A percentile compares a stretch with the other conserved stretches of the same genome.
phyloP scores from a whole-genome alignment of 805 yeast genomes.

The Sugiyamaella smithiae region DNA sequence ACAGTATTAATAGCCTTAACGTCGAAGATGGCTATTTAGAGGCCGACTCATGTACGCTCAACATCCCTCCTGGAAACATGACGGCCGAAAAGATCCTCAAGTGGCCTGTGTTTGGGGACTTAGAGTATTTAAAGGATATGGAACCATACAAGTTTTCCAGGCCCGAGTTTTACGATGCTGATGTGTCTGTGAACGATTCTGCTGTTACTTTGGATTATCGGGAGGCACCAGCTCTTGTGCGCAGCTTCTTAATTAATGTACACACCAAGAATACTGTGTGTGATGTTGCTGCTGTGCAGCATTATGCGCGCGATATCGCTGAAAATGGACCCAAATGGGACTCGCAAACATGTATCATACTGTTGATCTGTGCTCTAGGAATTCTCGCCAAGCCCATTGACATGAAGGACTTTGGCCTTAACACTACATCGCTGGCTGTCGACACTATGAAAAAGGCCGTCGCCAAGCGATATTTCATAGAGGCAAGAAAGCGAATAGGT shows the following conservation, averaged over 20 bases:
- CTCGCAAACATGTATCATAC: slow-evolving; percentile 16
- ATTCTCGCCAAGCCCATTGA: slow-evolving; percentile 14
- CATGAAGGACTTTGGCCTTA: slow-evolving; percentile 10
- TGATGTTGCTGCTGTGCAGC: slow-evolving; percentile 16
- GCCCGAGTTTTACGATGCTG: slow-evolving; percentile 14
- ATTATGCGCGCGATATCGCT: slow-evolving; percentile 17
- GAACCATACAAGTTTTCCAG: slow-evolving; percentile 1
- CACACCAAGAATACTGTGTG: slow-evolving; percentile 23
- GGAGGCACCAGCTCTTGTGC: slow-evolving; percentile 18
- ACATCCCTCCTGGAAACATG: slow-evolving; percentile 18
- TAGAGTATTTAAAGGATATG: slow-evolving; percentile 9
- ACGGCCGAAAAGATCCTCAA: slow-evolving; percentile 16
- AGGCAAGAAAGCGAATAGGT: slow-evolving; percentile 21
- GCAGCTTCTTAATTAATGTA: slow-evolving; percentile 14
- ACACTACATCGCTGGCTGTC: slow-evolving; percentile 11
- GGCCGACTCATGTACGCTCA: slow-evolving; percentile 17
- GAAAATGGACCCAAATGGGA: slow-evolving; percentile 19
- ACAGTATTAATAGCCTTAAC: slow-evolving; percentile 3
- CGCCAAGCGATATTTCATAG: slow-evolving; percentile 19
- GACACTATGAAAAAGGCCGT: slow-evolving; percentile 8
- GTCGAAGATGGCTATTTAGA: slow-evolving; percentile 14
- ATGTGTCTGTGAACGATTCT: slow-evolving; percentile 5
- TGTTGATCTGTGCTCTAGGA: slow-evolving; percentile 19
- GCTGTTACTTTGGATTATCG: slow-evolving; percentile 8
- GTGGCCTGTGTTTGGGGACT: slow-evolving; percentile 18